These are phyloP conservation scores for Monilinia fructicola DNA, from an alignment of 2,329 filamentous ascomycete species.

Conservation along the genomic window DNA sequence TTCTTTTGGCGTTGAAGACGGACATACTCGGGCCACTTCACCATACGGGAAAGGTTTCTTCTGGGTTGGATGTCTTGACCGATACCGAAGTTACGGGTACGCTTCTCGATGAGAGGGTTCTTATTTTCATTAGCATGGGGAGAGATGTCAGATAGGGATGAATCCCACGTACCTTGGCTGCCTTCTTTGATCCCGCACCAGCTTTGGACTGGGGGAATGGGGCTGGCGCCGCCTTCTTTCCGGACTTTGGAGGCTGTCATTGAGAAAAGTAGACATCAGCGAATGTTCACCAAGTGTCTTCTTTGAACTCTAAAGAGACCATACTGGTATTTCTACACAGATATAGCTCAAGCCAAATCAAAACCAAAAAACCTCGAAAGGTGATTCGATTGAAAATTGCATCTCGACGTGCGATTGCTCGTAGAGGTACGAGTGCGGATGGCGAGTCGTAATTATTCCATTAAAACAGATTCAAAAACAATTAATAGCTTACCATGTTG, in stretches of 20 bases:
- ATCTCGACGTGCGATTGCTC: constrained; percentile 44
- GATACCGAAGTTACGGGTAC: constrained; percentile 95
- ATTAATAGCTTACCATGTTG: constrained; percentile 62
- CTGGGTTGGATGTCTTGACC: constrained; percentile 97
- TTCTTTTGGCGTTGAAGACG: constrained; percentile 82
- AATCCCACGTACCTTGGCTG: constrained; percentile 76
- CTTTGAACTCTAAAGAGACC: constrained; percentile 90
- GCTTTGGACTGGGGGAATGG: constrained; percentile 95
- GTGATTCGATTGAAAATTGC: constrained; percentile 37
- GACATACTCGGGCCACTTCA: constrained; percentile 99
- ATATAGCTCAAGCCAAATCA: constrained; percentile 65
- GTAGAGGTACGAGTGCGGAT: constrained; percentile 43
- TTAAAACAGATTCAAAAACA: constrained; percentile 33
- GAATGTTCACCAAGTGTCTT: constrained; percentile 76
- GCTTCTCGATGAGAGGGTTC: constrained; percentile 99
- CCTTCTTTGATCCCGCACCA: constrained; percentile 80
- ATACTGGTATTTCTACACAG: constrained; percentile 41
- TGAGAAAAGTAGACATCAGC: constrained; percentile 99
- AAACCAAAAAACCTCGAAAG: constrained; percentile 46
- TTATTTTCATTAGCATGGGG: constrained; percentile 44
- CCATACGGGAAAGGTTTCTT: constrained; percentile 95
- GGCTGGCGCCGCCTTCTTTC: constrained; percentile 97
- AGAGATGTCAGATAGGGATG: constrained; percentile 21
- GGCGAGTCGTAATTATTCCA: constrained; percentile 38
- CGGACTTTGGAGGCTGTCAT: constrained; percentile 98